Evolutionary conservation across 164 flowering plant species (phyloP).

Genomic region (Magnolia kwangsiensis): DNA sequence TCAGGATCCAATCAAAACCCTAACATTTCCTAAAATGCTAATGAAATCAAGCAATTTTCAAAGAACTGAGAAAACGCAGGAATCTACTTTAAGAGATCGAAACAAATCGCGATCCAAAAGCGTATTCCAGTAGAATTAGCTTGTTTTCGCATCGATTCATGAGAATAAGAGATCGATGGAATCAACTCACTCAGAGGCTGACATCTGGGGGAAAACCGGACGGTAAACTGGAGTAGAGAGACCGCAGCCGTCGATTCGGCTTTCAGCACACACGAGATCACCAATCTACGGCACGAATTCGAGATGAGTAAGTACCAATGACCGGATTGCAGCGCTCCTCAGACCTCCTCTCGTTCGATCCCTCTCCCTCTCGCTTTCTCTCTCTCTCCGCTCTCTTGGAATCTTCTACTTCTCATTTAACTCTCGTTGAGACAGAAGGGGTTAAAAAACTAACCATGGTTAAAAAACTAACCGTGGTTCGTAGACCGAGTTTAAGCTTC

Average conservation of each 20-base stretch:
- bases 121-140: neutral
- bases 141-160: neutral
- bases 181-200: constrained; percentile 15
- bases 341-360: constrained; percentile 5
- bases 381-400: neutral
- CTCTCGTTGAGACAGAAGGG: neutral
- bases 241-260: neutral
- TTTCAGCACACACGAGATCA: constrained; percentile 2
- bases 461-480: constrained; percentile 20
- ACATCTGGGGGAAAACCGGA: constrained; percentile 3
- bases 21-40: neutral
- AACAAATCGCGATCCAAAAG: neutral
- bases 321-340: constrained; percentile 5
- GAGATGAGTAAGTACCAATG: constrained; percentile 9
- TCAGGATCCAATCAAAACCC: neutral
- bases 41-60: constrained; percentile 1
- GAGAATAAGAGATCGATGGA: neutral
- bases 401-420: constrained; percentile 1
- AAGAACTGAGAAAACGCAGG: neutral
- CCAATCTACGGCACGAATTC: neutral
- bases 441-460: neutral
- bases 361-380: constrained; percentile 8
- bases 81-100: neutral
- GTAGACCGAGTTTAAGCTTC: neutral
- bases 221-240: neutral